Conservation (phyloP, 257 asterid species). For the Eustoma russellianum region DNA sequence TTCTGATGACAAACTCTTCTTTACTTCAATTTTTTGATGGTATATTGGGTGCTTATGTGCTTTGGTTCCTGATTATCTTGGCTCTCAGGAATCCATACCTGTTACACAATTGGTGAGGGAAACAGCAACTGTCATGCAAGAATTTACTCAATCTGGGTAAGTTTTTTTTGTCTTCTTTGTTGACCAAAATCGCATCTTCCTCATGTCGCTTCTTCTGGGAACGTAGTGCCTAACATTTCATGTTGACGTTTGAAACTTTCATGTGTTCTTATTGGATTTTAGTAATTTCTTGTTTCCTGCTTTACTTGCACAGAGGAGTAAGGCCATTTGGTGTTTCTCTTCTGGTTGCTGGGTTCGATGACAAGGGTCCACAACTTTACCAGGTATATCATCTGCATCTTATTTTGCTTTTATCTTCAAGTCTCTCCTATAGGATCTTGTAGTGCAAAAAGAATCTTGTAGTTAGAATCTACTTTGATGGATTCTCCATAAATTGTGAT, state of each 20-base stretch:
- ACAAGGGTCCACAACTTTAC: constrained; percentile 97
- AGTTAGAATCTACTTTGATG: too few species aligned
- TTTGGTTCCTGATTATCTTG: constrained; percentile 7
- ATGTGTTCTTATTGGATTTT: neutral
- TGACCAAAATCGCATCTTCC: neutral
- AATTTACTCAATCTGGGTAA: constrained; percentile 99
- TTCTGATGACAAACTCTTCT: too few species aligned
- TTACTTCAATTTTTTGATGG: too few species aligned
- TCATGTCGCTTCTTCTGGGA: neutral
- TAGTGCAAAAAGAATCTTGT: neutral
- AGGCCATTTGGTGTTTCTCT: constrained; percentile 97
- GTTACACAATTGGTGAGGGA: constrained; percentile 98
- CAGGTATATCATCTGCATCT: constrained; percentile 40
- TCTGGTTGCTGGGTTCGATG: constrained; percentile 93
- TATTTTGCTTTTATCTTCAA: constrained; percentile 8
- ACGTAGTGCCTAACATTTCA: neutral
- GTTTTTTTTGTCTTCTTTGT: neutral
- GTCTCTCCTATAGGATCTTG: neutral
- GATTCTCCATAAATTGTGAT: neutral
- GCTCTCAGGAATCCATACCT: constrained; percentile 77
- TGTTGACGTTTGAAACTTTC: neutral
- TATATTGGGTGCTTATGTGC: constrained; percentile 8
- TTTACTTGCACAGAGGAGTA: constrained; percentile 55
- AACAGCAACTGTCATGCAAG: constrained; percentile 99
- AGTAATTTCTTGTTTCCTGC: constrained; percentile 6